Evolutionary conservation across 164 flowering plant genomes (phyloP).

Genomic region (Macadamia tetraphylla): DNA sequence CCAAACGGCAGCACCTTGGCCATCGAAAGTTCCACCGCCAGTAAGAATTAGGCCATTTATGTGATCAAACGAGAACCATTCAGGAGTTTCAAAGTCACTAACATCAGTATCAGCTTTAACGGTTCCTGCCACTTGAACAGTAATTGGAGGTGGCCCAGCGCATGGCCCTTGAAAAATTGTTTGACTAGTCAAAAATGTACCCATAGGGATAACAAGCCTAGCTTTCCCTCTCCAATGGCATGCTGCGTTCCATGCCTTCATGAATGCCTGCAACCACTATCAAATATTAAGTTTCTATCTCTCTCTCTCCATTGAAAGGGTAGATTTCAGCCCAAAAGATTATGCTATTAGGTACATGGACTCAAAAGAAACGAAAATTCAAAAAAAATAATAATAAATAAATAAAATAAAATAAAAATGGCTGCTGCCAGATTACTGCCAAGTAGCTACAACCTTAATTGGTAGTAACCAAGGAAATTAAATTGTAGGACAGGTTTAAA

Average conservation of each 20-base stretch:
- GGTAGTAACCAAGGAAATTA: too few species aligned
- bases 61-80: conserved; percentile 34
- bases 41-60: conserved; percentile 31
- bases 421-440: too few species aligned
- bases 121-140: conserved; percentile 34
- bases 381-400: too few species aligned
- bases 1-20: conserved; percentile 43
- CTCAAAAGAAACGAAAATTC: too few species aligned
- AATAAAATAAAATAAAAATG: too few species aligned
- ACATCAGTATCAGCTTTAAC: conserved; percentile 28
- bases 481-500: too few species aligned
- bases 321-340: too few species aligned
- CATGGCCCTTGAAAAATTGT: conserved; percentile 49
- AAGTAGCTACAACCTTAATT: too few species aligned
- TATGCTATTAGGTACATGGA: too few species aligned
- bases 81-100: conserved; percentile 17
- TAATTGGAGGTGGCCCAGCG: conserved; percentile 22
- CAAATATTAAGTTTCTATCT: too few species aligned
- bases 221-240: conserved; percentile 32
- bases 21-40: conserved; percentile 47
- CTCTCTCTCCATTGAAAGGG: too few species aligned
- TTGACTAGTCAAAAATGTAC: conserved; percentile 24
- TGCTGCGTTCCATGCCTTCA: conserved; percentile 40
- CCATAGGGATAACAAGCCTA: conserved; percentile 38
- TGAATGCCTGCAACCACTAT: conserved; percentile 33